Conservation (phyloP, 345 rosid genomes). For the Anacardium occidentale region DNA sequence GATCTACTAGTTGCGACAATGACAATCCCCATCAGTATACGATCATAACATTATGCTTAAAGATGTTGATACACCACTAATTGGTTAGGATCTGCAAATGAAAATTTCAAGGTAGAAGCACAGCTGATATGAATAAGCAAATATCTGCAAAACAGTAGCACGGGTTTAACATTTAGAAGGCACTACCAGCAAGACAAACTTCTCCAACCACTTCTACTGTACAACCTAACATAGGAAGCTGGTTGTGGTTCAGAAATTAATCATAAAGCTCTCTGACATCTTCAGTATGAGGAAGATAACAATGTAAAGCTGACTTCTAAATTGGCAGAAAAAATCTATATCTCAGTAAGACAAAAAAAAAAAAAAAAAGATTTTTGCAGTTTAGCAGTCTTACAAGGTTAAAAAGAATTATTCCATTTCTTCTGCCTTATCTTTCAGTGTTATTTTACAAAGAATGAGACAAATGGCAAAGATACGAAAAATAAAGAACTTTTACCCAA, state of each 20-base stretch:
- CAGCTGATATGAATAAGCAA: background rate
- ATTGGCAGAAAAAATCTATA: background rate
- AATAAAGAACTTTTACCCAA: conserved; percentile 42
- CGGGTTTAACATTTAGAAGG: background rate
- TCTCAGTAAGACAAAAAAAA: background rate
- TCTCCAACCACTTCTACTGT: background rate
- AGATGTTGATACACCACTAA: background rate
- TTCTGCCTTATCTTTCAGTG: background rate
- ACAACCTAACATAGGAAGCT: too few species aligned
- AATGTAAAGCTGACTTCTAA: background rate
- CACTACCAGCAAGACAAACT: background rate
- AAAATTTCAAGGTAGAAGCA: background rate
- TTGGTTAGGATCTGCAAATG: background rate
- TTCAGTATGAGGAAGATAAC: background rate
- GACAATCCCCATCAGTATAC: background rate
- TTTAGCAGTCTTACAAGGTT: background rate
- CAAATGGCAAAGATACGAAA: background rate
- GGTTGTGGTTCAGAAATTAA: too few species aligned
- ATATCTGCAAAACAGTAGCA: background rate
- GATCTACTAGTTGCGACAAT: background rate
- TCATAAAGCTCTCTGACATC: background rate
- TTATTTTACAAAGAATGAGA: background rate
- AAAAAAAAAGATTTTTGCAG: too few species aligned
- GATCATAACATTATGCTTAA: background rate
- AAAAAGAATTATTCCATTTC: background rate